These are phyloP conservation scores for Jaltomata sinuosa DNA, from an alignment of 257 asterid species.

Conservation along the genomic window DNA sequence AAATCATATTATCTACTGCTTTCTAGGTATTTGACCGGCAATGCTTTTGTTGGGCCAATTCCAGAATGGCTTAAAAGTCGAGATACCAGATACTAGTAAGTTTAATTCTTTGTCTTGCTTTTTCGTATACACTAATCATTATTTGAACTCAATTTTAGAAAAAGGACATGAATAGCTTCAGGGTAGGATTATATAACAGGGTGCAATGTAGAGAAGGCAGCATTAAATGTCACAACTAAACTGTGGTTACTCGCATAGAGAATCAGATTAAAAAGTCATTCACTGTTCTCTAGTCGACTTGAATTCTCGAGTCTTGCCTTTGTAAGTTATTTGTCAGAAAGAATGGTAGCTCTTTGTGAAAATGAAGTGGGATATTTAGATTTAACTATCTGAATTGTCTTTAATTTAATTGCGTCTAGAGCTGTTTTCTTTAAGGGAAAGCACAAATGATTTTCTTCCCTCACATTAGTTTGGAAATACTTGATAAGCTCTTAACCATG, in stretches of 20 bases:
- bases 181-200: not conserved
- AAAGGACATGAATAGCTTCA: not conserved
- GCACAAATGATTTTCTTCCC: not conserved
- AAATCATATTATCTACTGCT: not conserved
- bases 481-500: not conserved
- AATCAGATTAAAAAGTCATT: not conserved
- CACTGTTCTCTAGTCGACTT: not conserved
- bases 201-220: not conserved
- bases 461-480: not conserved
- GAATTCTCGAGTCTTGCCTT: too few relatives aligned
- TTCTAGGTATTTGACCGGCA: slow-evolving; percentile 39
- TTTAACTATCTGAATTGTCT: not conserved
- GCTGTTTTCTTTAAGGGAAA: not conserved
- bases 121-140: not conserved
- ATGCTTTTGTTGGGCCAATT: slow-evolving; percentile 36
- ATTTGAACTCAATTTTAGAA: not conserved
- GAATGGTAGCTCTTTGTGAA: not conserved
- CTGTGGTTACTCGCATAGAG: not conserved
- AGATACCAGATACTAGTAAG: slow-evolving; percentile 20
- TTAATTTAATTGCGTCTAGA: not conserved
- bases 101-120: not conserved
- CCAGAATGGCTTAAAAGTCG: slow-evolving; percentile 25
- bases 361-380: not conserved
- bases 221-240: not conserved
- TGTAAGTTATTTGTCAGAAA: not conserved